phyloP scores from a whole-genome alignment of 805 yeast species.

The Starmerella riodocensis region DNA sequence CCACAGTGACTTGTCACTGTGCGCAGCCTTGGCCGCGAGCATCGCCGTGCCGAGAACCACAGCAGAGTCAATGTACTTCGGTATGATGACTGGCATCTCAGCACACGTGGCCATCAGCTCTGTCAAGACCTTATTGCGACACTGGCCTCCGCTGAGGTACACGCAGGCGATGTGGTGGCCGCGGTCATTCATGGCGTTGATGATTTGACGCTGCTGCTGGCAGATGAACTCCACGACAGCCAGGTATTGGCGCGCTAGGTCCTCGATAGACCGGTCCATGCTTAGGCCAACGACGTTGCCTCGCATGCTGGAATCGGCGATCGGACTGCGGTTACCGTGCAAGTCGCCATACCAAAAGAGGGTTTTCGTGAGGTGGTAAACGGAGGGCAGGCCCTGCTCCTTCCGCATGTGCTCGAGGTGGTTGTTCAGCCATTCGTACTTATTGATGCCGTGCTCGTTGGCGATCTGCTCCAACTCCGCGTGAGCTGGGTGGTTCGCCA shows the following conservation, averaged over 20 bases:
- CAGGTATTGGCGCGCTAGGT: conserved; percentile 70
- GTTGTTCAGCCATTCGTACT: conserved; percentile 72
- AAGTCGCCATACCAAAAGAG: conserved; percentile 89
- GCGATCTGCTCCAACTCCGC: conserved; percentile 55
- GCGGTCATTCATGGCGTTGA: conserved; percentile 63
- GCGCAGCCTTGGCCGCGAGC: conserved; percentile 87
- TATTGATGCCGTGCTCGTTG: conserved; percentile 47
- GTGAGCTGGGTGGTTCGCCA: conserved; percentile 80
- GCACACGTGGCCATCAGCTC: conserved; percentile 85
- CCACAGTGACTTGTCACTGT: conserved; percentile 47
- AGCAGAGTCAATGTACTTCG: conserved; percentile 90
- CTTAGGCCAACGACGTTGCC: conserved; percentile 86
- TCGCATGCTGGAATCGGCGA: conserved; percentile 87
- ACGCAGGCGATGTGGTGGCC: conserved; percentile 70
- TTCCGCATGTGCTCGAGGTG: conserved; percentile 53
- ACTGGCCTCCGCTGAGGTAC: conserved; percentile 93
- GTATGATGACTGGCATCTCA: conserved; percentile 80
- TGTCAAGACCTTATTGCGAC: conserved; percentile 81
- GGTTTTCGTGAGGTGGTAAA: conserved; percentile 69
- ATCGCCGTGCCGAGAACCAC: conserved; percentile 94
- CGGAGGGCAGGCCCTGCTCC: conserved; percentile 49
- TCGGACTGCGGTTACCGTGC: conserved; percentile 95
- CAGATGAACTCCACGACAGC: conserved; percentile 97
- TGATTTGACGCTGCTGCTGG: conserved; percentile 91
- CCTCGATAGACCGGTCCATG: conserved; percentile 77